A percentile compares a stretch with the other conserved stretches of the same genome.
phyloP scores from a whole-genome alignment of 495 filamentous ascomycete species.

The Lentithecium fluviatile region DNA sequence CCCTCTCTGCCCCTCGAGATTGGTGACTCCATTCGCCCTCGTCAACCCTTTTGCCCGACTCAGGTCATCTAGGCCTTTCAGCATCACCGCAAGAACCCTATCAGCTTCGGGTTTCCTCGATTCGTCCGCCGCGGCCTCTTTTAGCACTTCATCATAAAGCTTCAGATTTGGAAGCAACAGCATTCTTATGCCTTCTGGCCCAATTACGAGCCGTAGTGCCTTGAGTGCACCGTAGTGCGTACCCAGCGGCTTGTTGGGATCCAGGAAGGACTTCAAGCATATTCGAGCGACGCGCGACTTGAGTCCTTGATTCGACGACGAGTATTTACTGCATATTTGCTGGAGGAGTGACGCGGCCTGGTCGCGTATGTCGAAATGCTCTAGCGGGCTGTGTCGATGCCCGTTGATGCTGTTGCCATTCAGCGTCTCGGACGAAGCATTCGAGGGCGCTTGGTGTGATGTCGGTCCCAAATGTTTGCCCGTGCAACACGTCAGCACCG shows the following conservation, averaged over 20 bases:
- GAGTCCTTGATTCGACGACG: slow-evolving; percentile 68
- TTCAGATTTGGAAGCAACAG: slow-evolving; percentile 79
- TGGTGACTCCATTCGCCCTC: slow-evolving; percentile 36
- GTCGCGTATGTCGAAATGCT: slow-evolving; percentile 80
- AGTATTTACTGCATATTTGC: slow-evolving; percentile 71
- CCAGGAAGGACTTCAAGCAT: slow-evolving; percentile 85
- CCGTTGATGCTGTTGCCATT: slow-evolving; percentile 40
- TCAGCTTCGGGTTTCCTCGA: slow-evolving; percentile 39
- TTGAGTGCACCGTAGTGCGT: slow-evolving; percentile 85
- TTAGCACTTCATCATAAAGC: slow-evolving; percentile 69
- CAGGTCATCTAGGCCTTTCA: slow-evolving; percentile 35
- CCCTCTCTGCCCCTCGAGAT: slow-evolving; percentile 32
- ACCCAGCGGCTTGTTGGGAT: slow-evolving; percentile 72
- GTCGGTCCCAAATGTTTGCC: slow-evolving; percentile 68
- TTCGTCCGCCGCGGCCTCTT: slow-evolving; percentile 52
- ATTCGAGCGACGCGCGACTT: slow-evolving; percentile 86
- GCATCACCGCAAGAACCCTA: slow-evolving; percentile 37
- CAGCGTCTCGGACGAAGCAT: slow-evolving; percentile 26
- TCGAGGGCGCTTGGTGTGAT: slow-evolving; percentile 7
- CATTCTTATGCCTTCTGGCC: slow-evolving; percentile 72
- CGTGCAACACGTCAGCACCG: slow-evolving; percentile 86
- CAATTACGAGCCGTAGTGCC: slow-evolving; percentile 72
- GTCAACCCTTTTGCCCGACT: slow-evolving; percentile 14
- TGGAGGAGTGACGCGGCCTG: slow-evolving; percentile 75
- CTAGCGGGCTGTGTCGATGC: slow-evolving; percentile 47